These are phyloP conservation scores for Coemansia sp. DNA, from an alignment of 192 early-diverging fungal genomes.

Conservation along the genomic window DNA sequence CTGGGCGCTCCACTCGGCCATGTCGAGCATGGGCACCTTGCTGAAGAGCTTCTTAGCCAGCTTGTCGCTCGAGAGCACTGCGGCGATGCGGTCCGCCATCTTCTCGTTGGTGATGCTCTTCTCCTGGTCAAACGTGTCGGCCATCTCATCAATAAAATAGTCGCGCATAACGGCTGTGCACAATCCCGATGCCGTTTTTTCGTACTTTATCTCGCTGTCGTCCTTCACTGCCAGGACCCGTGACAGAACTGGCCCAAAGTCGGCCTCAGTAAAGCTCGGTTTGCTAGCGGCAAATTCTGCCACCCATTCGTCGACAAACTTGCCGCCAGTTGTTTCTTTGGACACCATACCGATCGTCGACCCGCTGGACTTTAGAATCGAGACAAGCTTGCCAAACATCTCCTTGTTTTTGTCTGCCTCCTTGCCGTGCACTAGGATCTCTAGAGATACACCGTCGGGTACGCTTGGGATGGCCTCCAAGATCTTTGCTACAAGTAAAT, in stretches of 20 bases:
- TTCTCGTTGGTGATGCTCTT: slow-evolving; percentile 82
- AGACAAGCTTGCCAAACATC: slow-evolving; percentile 60
- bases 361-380: slow-evolving; percentile 44
- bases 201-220: slow-evolving; percentile 77
- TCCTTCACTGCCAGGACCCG: slow-evolving; percentile 83
- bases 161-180: slow-evolving; percentile 79
- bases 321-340: slow-evolving; percentile 75
- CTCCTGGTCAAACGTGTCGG: slow-evolving; percentile 81
- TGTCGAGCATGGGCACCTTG: slow-evolving; percentile 66
- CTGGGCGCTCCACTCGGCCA: slow-evolving; percentile 85
- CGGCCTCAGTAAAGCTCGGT: slow-evolving; percentile 62
- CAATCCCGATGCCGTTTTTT: slow-evolving; percentile 69
- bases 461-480: slow-evolving; percentile 56
- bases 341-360: slow-evolving; percentile 66
- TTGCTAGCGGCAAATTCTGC: slow-evolving; percentile 55
- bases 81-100: slow-evolving; percentile 72
- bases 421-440: slow-evolving; percentile 76
- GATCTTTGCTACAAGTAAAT: slow-evolving; percentile 54
- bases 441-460: slow-evolving; percentile 60
- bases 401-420: slow-evolving; percentile 67
- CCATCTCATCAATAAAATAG: slow-evolving; percentile 84
- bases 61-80: slow-evolving; percentile 65
- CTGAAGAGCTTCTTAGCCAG: slow-evolving; percentile 65
- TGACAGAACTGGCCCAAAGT: slow-evolving; percentile 71
- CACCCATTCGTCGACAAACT: slow-evolving; percentile 79